Evolutionary conservation across 1,284 basidiomycete species (phyloP).

Genomic region (Puccinia triticina): DNA sequence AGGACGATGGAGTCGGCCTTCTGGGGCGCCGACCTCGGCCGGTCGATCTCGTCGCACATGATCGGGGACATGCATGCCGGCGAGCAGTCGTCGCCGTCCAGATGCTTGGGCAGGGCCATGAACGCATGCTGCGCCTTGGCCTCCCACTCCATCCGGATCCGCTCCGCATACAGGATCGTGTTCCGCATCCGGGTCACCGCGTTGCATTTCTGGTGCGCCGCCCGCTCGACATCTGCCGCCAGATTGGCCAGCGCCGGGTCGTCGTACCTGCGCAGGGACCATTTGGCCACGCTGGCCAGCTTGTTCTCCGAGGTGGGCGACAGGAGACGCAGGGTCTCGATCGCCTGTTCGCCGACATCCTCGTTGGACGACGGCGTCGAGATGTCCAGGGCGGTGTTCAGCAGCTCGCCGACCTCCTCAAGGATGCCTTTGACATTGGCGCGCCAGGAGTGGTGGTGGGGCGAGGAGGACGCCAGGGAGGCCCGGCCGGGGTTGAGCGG

Average conservation of each 20-base stretch:
- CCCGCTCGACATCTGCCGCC: conserved; percentile 79
- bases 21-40: conserved; percentile 25
- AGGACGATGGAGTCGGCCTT: conserved; percentile 1
- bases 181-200: conserved; percentile 96
- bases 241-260: conserved; percentile 82
- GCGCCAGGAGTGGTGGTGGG: conserved; percentile 58
- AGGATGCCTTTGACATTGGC: conserved; percentile 69
- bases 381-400: conserved; percentile 78
- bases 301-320: conserved; percentile 79
- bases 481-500: conserved; percentile 62
- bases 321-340: conserved; percentile 86
- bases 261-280: conserved; percentile 73
- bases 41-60: conserved; percentile 8
- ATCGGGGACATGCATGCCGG: conserved; percentile 54
- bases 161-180: conserved; percentile 95
- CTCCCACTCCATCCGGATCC: conserved; percentile 96
- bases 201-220: conserved; percentile 90
- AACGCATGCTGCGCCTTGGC: conserved; percentile 75
- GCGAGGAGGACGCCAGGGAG: conserved; percentile 92
- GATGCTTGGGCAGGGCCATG: conserved; percentile 66
- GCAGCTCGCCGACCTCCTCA: conserved; percentile 80
- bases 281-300: conserved; percentile 76
- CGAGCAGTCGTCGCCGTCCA: conserved; percentile 64
- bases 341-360: conserved; percentile 83
- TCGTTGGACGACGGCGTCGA: conserved; percentile 87